phyloP scores from a whole-genome alignment of 352 stramenopile species.

The Globisporangium mamillatum region DNA sequence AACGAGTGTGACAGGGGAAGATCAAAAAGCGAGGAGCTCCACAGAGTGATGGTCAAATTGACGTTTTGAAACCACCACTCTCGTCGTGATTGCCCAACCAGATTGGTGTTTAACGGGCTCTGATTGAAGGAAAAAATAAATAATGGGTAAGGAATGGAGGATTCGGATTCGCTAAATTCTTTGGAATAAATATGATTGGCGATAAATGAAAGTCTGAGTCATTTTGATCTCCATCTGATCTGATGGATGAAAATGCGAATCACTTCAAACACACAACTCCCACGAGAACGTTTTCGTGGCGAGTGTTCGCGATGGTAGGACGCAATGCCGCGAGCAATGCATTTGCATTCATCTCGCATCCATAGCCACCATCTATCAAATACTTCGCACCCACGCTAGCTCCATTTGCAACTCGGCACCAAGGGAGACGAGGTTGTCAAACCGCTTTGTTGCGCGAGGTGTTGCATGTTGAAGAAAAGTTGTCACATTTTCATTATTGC shows the following conservation, averaged over 20 bases:
- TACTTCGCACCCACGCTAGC: not conserved
- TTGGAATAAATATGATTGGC: not conserved
- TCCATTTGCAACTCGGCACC: not conserved
- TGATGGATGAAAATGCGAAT: not conserved
- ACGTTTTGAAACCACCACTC: not conserved
- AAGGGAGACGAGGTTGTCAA: not conserved
- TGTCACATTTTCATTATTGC: not conserved
- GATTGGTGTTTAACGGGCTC: not conserved
- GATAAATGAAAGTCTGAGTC: not conserved
- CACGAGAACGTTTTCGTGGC: not conserved
- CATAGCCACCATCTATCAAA: not conserved
- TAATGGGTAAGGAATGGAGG: not conserved
- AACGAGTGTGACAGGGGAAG: not conserved
- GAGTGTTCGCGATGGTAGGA: not conserved
- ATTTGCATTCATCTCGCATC: not conserved
- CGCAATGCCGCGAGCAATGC: not conserved
- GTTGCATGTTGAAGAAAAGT: not conserved
- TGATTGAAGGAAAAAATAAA: not conserved
- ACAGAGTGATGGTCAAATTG: slow-evolving; percentile 8
- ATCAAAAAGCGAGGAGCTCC: not conserved
- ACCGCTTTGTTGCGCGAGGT: too few species aligned
- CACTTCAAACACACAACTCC: not conserved
- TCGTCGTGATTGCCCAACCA: not conserved
- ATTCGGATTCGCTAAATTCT: not conserved
- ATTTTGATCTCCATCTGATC: not conserved